Conservation (phyloP, 2,329 filamentous ascomycete genomes). For the Hansfordia pulvinata region DNA sequence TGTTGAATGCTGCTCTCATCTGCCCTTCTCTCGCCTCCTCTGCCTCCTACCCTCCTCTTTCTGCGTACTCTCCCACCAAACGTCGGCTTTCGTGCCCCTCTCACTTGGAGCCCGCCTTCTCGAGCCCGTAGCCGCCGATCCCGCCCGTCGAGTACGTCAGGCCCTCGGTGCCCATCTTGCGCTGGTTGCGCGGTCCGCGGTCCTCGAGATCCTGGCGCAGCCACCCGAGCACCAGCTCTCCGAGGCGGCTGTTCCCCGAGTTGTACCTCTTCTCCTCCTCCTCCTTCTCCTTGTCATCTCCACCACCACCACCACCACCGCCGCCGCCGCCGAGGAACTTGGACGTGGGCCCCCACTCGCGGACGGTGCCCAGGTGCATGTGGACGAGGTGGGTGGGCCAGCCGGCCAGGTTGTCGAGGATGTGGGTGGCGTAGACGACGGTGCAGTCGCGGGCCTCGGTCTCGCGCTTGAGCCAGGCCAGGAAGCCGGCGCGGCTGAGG, state of each 20-base stretch:
- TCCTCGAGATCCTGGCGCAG: slow-evolving; percentile 66
- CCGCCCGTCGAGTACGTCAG: slow-evolving; percentile 44
- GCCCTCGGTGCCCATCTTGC: slow-evolving; percentile 43
- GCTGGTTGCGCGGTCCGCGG: slow-evolving; percentile 59
- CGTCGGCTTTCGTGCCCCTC: no score
- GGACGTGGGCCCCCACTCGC: slow-evolving; percentile 69
- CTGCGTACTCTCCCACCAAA: no score
- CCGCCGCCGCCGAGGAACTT: slow-evolving; percentile 49
- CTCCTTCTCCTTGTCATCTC: no score
- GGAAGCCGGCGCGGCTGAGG: slow-evolving; percentile 70
- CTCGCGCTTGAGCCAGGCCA: slow-evolving; percentile 75
- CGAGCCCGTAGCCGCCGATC: slow-evolving; percentile 43
- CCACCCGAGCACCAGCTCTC: slow-evolving; percentile 81
- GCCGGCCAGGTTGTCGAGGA: slow-evolving; percentile 82
- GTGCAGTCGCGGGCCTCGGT: slow-evolving; percentile 73
- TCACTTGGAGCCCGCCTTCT: no score
- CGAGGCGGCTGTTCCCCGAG: slow-evolving; percentile 69
- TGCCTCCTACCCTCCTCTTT: no score
- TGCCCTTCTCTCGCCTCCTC: no score
- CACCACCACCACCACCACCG: no score
- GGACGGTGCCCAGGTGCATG: slow-evolving; percentile 81
- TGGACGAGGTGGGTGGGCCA: slow-evolving; percentile 96
- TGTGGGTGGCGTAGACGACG: slow-evolving; percentile 95
- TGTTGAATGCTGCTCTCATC: no score
- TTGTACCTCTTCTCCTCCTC: slow-evolving; percentile 20